phyloP scores from a whole-genome alignment of 1,139 yeast genomes.

The Candida albicans region DNA sequence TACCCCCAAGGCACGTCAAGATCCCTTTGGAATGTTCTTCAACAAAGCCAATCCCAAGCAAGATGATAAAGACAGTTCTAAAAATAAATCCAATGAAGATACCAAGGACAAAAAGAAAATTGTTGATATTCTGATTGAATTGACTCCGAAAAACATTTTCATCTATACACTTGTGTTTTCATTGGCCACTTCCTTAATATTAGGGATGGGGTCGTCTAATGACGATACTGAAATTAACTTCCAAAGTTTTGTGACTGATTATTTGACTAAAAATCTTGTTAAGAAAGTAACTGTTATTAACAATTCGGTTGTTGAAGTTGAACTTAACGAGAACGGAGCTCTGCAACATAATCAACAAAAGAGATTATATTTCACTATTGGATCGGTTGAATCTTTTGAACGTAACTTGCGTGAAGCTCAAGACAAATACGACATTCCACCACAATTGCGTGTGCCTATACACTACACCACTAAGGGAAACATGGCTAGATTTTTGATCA shows the following conservation, averaged over 20 bases:
- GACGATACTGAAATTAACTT: conserved; percentile 40
- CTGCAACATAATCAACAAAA: conserved; percentile 24
- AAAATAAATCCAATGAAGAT: conserved; percentile 9
- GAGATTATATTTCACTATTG: conserved; percentile 66
- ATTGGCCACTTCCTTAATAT: conserved; percentile 20
- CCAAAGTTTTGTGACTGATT: conserved; percentile 45
- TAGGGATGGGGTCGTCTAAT: conserved; percentile 12
- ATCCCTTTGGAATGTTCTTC: conserved; percentile 3
- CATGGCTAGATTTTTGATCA: conserved; percentile 59
- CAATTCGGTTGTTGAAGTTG: conserved; percentile 39
- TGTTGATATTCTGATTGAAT: conserved; percentile 24
- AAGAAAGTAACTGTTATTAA: conserved; percentile 38
- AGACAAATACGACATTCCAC: conserved; percentile 61
- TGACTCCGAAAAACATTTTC: conserved; percentile 27
- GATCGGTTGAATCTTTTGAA: conserved; percentile 91
- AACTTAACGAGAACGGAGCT: conserved; percentile 40
- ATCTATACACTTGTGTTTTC: conserved; percentile 26
- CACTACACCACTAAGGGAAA: conserved; percentile 71
- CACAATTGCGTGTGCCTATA: conserved; percentile 77
- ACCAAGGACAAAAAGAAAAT: conserved; percentile 12
- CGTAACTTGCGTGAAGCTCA: conserved; percentile 76
- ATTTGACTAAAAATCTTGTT: conserved; percentile 41
- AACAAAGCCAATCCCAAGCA: conserved; percentile 11
- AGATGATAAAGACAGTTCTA: conserved; percentile 10
- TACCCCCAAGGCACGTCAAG: not conserved